phyloP scores from a whole-genome alignment of 257 asterid genomes.

The Agastache rugosa region DNA sequence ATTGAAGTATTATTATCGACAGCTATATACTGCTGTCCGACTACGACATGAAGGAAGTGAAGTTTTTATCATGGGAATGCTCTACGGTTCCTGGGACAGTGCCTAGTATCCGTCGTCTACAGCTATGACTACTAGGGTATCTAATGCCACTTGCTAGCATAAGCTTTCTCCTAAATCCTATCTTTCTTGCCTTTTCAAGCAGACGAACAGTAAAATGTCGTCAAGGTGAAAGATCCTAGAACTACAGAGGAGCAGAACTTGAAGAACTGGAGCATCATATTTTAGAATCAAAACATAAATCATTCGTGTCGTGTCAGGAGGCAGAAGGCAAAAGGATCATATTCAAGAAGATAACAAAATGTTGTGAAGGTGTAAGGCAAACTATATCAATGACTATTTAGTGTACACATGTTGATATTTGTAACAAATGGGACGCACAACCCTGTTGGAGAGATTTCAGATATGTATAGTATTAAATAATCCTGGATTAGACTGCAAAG shows the following conservation, averaged over 20 bases:
- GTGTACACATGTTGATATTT: constrained; percentile 42
- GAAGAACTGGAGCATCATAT: not conserved
- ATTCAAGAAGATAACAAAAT: constrained; percentile 37
- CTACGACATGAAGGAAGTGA: not conserved
- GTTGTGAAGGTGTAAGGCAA: constrained; percentile 44
- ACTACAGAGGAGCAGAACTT: not conserved
- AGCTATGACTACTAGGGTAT: not conserved
- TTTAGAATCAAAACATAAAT: not conserved
- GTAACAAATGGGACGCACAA: constrained; percentile 25
- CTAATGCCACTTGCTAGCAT: not conserved
- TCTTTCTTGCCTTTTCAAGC: not conserved
- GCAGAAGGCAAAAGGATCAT: constrained; percentile 7
- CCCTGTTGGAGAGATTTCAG: constrained; percentile 35
- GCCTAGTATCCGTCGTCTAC: not conserved
- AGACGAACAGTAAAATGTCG: not conserved
- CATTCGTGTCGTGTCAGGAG: not conserved
- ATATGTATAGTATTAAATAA: constrained; percentile 30
- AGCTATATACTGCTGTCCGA: constrained; percentile 22
- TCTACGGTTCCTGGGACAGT: not conserved
- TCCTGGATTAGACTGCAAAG: constrained; percentile 38
- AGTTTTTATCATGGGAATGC: not conserved
- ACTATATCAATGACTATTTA: constrained; percentile 42
- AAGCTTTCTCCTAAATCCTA: not conserved
- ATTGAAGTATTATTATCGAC: constrained; percentile 21
- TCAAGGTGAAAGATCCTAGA: not conserved